These are phyloP conservation scores for Bipolaris cookei DNA, from an alignment of 2,329 filamentous ascomycete species.

Conservation along the genomic window DNA sequence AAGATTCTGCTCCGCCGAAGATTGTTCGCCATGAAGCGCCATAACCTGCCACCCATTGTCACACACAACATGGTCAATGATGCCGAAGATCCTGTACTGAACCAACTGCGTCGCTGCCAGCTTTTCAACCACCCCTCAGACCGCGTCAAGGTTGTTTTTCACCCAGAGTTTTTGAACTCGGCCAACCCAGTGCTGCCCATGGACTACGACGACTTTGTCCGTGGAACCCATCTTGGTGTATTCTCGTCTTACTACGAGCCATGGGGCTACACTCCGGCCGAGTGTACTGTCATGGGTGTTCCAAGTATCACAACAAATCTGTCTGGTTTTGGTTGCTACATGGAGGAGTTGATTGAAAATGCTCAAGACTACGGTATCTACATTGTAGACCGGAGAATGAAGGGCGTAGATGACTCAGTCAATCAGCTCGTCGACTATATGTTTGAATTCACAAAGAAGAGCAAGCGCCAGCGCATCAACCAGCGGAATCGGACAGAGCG, in stretches of 20 bases:
- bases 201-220: conserved; percentile 98
- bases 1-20: conserved; percentile 89
- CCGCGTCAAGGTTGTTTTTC: conserved; percentile 97
- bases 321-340: conserved; percentile 97
- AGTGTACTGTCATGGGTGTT: conserved; percentile 98
- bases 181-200: conserved; percentile 92
- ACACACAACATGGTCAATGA: conserved; percentile 99
- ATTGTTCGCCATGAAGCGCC: conserved; percentile 95
- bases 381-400: conserved; percentile 93
- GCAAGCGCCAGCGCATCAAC: conserved; percentile 95
- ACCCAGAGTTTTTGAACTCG: conserved; percentile 96
- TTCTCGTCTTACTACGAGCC: conserved; percentile 99
- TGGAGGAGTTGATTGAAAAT: conserved; percentile 99
- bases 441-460: conserved; percentile 94
- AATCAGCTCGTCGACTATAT: conserved; percentile 92
- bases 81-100: conserved; percentile 88
- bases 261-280: conserved; percentile 97
- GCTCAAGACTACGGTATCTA: conserved; percentile 98
- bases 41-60: conserved; percentile 89
- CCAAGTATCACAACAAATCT: conserved; percentile 98
- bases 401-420: conserved; percentile 96
- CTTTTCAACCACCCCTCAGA: conserved; percentile 96
- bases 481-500: conserved; percentile 96
- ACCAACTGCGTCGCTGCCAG: conserved; percentile 93
- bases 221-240: conserved; percentile 92